phyloP scores from a whole-genome alignment of 495 filamentous ascomycete species.

The Amniculicola lignicola region DNA sequence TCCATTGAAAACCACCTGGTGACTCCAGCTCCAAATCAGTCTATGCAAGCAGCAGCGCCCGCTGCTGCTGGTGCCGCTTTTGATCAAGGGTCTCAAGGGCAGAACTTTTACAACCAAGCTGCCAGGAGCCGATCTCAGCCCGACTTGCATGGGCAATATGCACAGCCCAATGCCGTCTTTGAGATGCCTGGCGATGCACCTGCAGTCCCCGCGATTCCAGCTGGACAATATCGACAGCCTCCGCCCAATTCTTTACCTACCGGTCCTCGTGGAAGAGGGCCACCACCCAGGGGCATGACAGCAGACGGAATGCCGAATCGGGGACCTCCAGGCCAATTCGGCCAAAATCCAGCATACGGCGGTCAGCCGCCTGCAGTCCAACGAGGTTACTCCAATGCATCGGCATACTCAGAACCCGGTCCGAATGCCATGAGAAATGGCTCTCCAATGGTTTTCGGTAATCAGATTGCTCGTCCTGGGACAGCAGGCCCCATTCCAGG shows the following conservation, averaged over 20 bases:
- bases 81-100: slow-evolving; percentile 38
- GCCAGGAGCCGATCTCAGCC: slow-evolving; percentile 65
- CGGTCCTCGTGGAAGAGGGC: slow-evolving; percentile 35
- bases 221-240: slow-evolving; percentile 27
- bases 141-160: slow-evolving; percentile 52
- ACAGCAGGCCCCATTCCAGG: slow-evolving; percentile 22
- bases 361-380: slow-evolving; percentile 25
- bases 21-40: not conserved
- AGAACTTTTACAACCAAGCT: slow-evolving; percentile 41
- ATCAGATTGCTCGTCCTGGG: slow-evolving; percentile 15
- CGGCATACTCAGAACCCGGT: slow-evolving; percentile 35
- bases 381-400: slow-evolving; percentile 31
- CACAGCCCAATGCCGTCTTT: slow-evolving; percentile 53
- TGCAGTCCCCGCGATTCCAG: slow-evolving; percentile 48
- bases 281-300: slow-evolving; percentile 19
- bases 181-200: slow-evolving; percentile 61
- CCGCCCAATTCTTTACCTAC: slow-evolving; percentile 34
- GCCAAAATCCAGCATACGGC: slow-evolving; percentile 17
- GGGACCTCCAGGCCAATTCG: slow-evolving; percentile 24
- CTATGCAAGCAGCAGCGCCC: slow-evolving; percentile 6
- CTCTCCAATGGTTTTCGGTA: slow-evolving; percentile 23
- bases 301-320: slow-evolving; percentile 1
- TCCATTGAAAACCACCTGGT: slow-evolving; percentile 50
- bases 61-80: not conserved
- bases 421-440: slow-evolving; percentile 23